Base-by-base conservation (phyloP, 1,284 basidiomycete genomes). In the Rhodofomes roseus region DNA sequence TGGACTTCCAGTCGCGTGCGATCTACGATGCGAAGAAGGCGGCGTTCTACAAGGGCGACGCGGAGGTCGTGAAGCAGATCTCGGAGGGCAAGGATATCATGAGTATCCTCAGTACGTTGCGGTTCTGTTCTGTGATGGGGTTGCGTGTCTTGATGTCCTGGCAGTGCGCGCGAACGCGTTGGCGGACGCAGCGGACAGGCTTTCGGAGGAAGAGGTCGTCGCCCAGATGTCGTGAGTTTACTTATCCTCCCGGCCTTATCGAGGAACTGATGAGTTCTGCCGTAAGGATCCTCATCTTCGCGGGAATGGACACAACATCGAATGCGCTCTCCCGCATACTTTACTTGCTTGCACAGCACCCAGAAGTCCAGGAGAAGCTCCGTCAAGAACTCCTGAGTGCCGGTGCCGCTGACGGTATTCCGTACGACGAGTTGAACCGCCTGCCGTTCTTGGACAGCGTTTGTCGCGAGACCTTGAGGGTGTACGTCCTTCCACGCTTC, bases 161-260 rank as follows among this genome's bases (percentile, higher is more conserved):
- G 5, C 50, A 74, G 74, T 75, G 57, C 63, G 61, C 37, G 71
- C 66, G 22, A 75, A 73, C 61, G 63, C 64, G 58, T 31, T 57
- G n/a, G 69, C 68, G 0, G 59, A 65, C 8, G 68, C 62, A 16
- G 66, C 66, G 27, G 73, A 75, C 34, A 66, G 65, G 51, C 66
- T 74, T 9, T 62, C 65, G 14, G 71, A 73, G 46, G 65, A 66
- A 12, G 72, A 72, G 57, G 55, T 76, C 12, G 62, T 74, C 34
- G 71, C 67, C 2, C 73, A 74, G 52, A 71, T 74, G 65, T 70
- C 70, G 74, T 74, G 43, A 54, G 68, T 66, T 34, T 11, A n/a
- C 2, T 36, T 16, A 6, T 18, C 2, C 20, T 55, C 9, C 14
- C 40, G n/a, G n/a, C n/a, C n/a, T n/a, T n/a, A n/a, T n/a, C n/a